phyloP scores from a whole-genome alignment of 129 eudicot species.

The Cynara cardunculus region DNA sequence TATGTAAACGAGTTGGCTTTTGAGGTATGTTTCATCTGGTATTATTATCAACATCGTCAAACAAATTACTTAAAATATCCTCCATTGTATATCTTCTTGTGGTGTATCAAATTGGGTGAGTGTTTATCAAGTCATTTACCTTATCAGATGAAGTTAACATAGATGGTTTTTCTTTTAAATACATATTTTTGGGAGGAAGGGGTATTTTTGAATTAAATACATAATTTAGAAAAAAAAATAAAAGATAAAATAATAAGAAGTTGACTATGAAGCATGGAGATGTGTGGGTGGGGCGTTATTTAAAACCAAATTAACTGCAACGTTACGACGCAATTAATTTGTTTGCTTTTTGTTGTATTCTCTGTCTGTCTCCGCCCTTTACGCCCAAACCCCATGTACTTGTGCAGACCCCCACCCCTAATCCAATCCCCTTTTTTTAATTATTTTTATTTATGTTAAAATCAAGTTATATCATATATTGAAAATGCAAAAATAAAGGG shows the following conservation, averaged over 20 bases:
- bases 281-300: conserved; percentile 18
- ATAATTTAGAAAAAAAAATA: not conserved
- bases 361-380: conserved; percentile 24
- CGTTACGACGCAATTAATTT: conserved; percentile 36
- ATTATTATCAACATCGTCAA: not conserved
- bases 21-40: not conserved
- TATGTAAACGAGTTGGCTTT: not conserved
- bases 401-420: conserved; percentile 23
- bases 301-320: conserved; percentile 31
- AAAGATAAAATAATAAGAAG: not conserved
- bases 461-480: too few relatives aligned
- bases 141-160: not conserved
- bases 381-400: conserved; percentile 18
- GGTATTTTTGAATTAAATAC: too few relatives aligned
- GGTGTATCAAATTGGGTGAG: not conserved
- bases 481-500: too few relatives aligned
- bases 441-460: too few relatives aligned
- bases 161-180: too few relatives aligned
- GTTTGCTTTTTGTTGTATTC: conserved; percentile 22
- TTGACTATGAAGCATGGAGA: conserved; percentile 15
- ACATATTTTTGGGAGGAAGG: too few relatives aligned
- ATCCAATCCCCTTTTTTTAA: not conserved
- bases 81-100: not conserved
- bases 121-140: not conserved
- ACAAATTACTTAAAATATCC: not conserved